Conservation (phyloP, 352 stramenopile species). For the Pythium guiyangense region DNA sequence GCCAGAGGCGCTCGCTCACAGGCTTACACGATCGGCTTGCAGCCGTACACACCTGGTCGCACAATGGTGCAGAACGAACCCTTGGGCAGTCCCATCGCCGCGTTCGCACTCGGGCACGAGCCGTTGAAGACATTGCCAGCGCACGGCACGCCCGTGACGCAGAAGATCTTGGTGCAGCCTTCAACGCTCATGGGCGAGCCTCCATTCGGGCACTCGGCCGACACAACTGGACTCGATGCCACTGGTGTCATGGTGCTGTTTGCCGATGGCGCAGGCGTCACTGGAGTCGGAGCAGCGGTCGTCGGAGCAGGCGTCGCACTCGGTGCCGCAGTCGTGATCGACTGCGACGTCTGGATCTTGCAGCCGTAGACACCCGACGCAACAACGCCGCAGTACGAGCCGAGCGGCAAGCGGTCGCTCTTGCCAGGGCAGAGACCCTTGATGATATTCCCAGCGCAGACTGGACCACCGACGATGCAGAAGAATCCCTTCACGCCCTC, state of each 20-base stretch:
- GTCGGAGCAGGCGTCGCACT: not conserved
- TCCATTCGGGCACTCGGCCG: no score
- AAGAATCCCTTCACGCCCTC: constrained; percentile 12
- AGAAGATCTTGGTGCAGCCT: no score
- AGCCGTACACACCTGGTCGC: constrained; percentile 7
- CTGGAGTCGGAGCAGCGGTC: not conserved
- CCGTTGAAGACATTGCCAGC: no score
- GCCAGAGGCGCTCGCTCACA: not conserved
- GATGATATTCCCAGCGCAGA: constrained; percentile 9
- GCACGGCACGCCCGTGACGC: no score
- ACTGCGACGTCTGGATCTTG: constrained; percentile 11
- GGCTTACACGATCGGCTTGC: constrained; percentile 11
- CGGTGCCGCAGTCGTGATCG: not conserved
- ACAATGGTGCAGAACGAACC: constrained; percentile 11
- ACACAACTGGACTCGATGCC: not conserved
- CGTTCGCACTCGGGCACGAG: no score
- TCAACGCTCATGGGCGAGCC: no score
- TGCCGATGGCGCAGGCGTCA: constrained; percentile 1
- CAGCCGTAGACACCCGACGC: constrained; percentile 17
- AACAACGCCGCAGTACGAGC: no score
- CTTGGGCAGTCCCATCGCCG: constrained; percentile 6
- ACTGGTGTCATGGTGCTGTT: not conserved
- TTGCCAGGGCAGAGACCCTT: constrained; percentile 9
- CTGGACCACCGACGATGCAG: constrained; percentile 6
- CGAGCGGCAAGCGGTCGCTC: no score